These are phyloP conservation scores for Russula abietina DNA, from an alignment of 768 basidiomycete species.

Conservation along the genomic window DNA sequence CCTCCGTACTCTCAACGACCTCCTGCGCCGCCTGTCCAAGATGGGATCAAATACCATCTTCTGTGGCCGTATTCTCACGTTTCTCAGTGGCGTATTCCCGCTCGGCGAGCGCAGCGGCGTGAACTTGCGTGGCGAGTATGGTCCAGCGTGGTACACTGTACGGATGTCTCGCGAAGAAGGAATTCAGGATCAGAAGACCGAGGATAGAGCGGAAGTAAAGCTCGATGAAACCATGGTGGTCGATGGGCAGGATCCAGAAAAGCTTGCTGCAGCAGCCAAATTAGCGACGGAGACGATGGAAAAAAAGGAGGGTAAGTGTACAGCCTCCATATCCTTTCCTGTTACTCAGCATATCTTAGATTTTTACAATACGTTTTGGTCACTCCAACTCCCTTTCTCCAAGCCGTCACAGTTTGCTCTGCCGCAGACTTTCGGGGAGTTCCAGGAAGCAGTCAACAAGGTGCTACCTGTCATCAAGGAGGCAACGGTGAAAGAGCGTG, in stretches of 20 bases:
- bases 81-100: slow-evolving; percentile 80
- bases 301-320: slow-evolving; percentile 54
- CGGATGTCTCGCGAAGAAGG: slow-evolving; percentile 35
- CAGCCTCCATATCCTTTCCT: neutral
- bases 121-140: slow-evolving; percentile 84
- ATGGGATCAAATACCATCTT: slow-evolving; percentile 80
- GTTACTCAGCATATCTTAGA: slow-evolving; percentile 37
- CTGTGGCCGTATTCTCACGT: slow-evolving; percentile 83
- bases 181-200: slow-evolving; percentile 28
- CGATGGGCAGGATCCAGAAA: slow-evolving; percentile 37
- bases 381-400: slow-evolving; percentile 78
- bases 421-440: slow-evolving; percentile 50
- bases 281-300: slow-evolving; percentile 36
- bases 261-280: slow-evolving; percentile 15
- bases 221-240: slow-evolving; percentile 56
- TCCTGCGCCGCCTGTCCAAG: slow-evolving; percentile 81
- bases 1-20: slow-evolving; percentile 79
- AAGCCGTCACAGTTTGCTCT: slow-evolving; percentile 65
- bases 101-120: slow-evolving; percentile 87
- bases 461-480: slow-evolving; percentile 77
- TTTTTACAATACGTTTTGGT: slow-evolving; percentile 88
- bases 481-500: slow-evolving; percentile 82
- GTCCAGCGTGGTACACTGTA: slow-evolving; percentile 70
- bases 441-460: slow-evolving; percentile 64
- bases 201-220: slow-evolving; percentile 30